Base-by-base conservation (phyloP, 1,139 yeast species). In the Nakaseomyces bracarensis region DNA sequence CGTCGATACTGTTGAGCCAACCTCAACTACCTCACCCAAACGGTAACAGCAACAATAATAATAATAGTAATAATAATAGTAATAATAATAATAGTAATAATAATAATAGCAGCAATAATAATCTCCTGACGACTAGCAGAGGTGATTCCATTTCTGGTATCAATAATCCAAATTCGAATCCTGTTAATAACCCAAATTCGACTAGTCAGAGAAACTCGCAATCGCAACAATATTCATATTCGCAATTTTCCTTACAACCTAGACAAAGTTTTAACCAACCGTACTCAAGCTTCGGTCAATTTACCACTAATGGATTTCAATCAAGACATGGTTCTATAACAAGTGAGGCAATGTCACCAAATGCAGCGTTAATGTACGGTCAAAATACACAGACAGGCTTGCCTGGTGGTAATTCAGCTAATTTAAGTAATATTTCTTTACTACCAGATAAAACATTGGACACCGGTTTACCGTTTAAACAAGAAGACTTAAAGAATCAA, bases 311-410 rank as follows among this genome's bases (percentile, higher is more conserved):
- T 16, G 60, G 56, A 1, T 53, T 53, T 31, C 57, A 52, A 30
- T 55, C 61, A 11, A 51, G 62, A 36, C 50, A 51, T 13, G 53
- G 53, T 13, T 56, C 60, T 2, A 47, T 55, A 9, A 51, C 51
- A 4, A 57, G 61, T 43, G 61, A 55, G 20, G 55, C 55, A 9
- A 49, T 56, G 53, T 57, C 62, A 4, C 54, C 64, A 36, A 47
- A 54, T 40, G 47, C 56, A 6, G 45, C 58, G 15, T 37, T 40
- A 3, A 31, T 46, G 15, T 48, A 44, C 33, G 40, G n/a, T 19
- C 39, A 14, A 43, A 41, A 25, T 15, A 29, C 33, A 23, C 31
- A 39, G 21, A 14, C 33, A 22, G 18, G 15, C 21, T 23, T 20
- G 7, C 22, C 15, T 13, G 28, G 21, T 13, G 25, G 30, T 21